phyloP scores from a whole-genome alignment of 495 filamentous ascomycete species.

The Alectoria sarmentosa region DNA sequence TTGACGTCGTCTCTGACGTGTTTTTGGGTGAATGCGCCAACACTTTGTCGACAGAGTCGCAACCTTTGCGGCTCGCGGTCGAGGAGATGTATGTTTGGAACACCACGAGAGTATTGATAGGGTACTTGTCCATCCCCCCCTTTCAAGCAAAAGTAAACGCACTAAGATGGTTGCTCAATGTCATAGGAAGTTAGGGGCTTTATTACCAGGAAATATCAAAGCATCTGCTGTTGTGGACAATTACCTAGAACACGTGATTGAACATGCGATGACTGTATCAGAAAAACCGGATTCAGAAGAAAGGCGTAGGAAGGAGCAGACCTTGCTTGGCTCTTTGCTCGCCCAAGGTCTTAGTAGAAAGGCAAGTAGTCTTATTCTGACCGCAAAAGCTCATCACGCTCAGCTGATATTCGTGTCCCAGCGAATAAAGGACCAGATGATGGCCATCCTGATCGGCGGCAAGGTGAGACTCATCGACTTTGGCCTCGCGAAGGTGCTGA shows the following conservation, averaged over 20 bases:
- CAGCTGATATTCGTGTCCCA: not conserved
- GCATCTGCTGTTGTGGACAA: conserved; percentile 7
- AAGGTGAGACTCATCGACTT: not conserved
- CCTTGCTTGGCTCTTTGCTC: conserved; percentile 1
- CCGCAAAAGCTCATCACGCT: not conserved
- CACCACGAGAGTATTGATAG: not conserved
- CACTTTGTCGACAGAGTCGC: not conserved
- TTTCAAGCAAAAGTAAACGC: not conserved
- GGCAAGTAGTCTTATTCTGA: conserved; percentile 3
- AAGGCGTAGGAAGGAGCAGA: not conserved
- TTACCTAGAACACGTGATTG: conserved; percentile 2
- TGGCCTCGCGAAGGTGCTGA: not conserved
- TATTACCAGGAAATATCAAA: conserved; percentile 4
- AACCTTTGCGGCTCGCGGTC: not conserved
- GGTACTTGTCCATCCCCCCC: not conserved
- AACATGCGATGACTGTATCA: not conserved
- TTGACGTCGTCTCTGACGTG: not conserved
- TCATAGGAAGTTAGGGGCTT: conserved; percentile 6
- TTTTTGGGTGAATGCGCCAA: not conserved
- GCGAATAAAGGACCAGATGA: not conserved
- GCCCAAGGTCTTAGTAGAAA: not conserved
- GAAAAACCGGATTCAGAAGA: not conserved
- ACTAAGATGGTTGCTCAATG: not conserved
- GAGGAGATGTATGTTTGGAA: not conserved
- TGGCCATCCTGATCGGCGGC: not conserved